Percentiles rank a stretch among this genome's conserved stretches.
Evolutionary conservation across 192 early-diverging fungal genomes (phyloP).

Genomic region (Geranomyces variabilis): DNA sequence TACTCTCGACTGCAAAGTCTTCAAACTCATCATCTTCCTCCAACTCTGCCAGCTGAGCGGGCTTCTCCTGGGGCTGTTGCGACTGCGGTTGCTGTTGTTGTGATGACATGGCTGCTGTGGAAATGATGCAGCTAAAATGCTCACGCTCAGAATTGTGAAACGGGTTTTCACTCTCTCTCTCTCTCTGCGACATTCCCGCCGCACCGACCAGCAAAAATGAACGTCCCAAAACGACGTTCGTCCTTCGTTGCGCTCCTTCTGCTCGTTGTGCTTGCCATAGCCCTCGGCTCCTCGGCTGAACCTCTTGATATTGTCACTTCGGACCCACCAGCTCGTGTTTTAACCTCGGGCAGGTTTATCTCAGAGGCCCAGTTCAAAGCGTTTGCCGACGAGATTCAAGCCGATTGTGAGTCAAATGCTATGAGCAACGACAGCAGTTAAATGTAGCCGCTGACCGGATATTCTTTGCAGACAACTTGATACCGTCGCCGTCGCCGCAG

Average conservation of each 20-base stretch:
- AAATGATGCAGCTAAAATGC: too few relatives aligned
- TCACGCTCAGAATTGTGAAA: too few relatives aligned
- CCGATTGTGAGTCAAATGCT: conserved; percentile 11
- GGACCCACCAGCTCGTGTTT: not conserved
- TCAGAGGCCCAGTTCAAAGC: conserved; percentile 24
- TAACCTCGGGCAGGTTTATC: not conserved
- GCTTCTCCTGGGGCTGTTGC: not conserved
- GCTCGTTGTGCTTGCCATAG: too few relatives aligned
- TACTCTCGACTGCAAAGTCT: conserved; percentile 86
- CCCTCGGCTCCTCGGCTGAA: too few relatives aligned
- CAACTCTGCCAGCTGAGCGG: conserved; percentile 67
- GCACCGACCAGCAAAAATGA: too few relatives aligned
- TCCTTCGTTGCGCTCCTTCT: too few relatives aligned
- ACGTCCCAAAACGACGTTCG: too few relatives aligned
- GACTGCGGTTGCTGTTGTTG: conserved; percentile 21
- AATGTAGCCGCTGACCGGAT: not conserved
- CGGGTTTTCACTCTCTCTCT: too few relatives aligned
- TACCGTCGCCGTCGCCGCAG: conserved; percentile 10
- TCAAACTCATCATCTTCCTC: conserved; percentile 96
- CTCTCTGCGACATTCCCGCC: too few relatives aligned
- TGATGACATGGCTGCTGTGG: not conserved
- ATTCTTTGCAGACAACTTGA: conserved; percentile 14
- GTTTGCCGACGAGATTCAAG: conserved; percentile 15
- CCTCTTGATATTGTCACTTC: too few relatives aligned
- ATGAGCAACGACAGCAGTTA: not conserved